phyloP scores from a whole-genome alignment of 164 flowering plant genomes.

The Sextonia rubra region DNA sequence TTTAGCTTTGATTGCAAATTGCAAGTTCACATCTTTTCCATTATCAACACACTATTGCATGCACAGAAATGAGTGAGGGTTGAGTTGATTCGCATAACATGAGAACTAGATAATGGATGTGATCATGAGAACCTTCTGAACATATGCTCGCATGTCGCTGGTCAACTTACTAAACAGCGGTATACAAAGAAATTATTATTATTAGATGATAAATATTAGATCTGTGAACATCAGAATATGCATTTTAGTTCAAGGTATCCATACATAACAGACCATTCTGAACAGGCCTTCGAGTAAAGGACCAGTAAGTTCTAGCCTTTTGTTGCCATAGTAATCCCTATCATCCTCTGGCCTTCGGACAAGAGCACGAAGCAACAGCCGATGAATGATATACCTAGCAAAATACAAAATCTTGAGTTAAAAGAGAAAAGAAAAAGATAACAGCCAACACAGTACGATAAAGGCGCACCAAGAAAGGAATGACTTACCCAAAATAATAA shows the following conservation, averaged over 20 bases:
- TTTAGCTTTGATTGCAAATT: too few species aligned
- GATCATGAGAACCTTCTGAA: conserved; percentile 63
- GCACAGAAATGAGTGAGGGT: conserved; percentile 10
- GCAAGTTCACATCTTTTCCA: too few species aligned
- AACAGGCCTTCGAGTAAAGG: conserved; percentile 94
- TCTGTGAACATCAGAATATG: neutral
- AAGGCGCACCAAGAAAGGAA: neutral
- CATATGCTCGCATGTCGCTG: conserved; percentile 88
- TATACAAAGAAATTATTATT: conserved; percentile 14
- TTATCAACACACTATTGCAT: conserved; percentile 80
- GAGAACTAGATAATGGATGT: neutral
- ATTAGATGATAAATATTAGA: neutral
- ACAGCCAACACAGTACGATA: conserved; percentile 1
- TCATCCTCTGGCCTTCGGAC: conserved; percentile 98
- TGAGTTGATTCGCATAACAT: conserved; percentile 3
- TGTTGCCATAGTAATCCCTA: conserved; percentile 97
- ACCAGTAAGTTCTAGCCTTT: conserved; percentile 98
- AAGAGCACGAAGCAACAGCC: conserved; percentile 86
- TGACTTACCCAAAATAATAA: conserved; percentile 82
- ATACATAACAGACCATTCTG: conserved; percentile 60
- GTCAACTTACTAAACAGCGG: conserved; percentile 95
- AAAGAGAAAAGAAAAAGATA: neutral
- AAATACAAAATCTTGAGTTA: neutral
- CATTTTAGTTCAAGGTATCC: neutral
- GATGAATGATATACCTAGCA: conserved; percentile 82